Evolutionary conservation across 176 grass and related monocot species (phyloP).

Genomic region (Musa acuminata): DNA sequence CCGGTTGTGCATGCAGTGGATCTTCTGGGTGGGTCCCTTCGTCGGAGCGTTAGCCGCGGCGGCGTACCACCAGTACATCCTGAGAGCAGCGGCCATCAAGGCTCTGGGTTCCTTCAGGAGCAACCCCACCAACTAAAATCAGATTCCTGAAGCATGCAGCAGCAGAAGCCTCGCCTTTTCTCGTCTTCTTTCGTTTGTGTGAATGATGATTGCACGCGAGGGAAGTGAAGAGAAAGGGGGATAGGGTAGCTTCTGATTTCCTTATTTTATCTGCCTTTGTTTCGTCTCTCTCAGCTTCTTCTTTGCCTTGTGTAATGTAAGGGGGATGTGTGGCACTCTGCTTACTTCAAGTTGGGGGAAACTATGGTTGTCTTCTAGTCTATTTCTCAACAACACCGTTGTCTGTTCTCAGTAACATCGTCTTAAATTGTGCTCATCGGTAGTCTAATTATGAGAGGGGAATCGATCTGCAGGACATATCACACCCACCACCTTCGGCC

Average conservation of each 20-base stretch:
- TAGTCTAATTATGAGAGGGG: background rate
- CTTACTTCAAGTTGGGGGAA: background rate
- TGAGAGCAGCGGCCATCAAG: slow-evolving; percentile 13
- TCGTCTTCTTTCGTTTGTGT: background rate
- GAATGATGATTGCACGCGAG: background rate
- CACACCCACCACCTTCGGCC: background rate
- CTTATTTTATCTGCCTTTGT: background rate
- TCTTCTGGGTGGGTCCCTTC: slow-evolving; percentile 18
- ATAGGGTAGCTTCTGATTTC: background rate
- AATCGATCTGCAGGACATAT: background rate
- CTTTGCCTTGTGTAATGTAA: background rate
- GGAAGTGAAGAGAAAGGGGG: background rate
- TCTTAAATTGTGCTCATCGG: background rate
- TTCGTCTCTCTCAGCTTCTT: background rate
- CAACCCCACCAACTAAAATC: slow-evolving; percentile 14
- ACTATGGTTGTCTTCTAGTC: background rate
- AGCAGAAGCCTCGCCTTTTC: background rate
- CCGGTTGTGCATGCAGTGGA: slow-evolving; percentile 6
- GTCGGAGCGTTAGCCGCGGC: slow-evolving; percentile 5
- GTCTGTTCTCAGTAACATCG: too few relatives aligned
- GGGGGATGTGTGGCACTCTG: background rate
- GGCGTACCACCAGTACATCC: slow-evolving; percentile 19
- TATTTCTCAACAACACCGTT: background rate
- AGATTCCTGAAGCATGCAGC: background rate
- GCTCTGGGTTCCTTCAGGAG: slow-evolving; percentile 18